Percentiles rank a stretch among this genome's conserved stretches.
These are phyloP conservation scores for Leishmania aethiopica DNA, from an alignment of 208 protist species.

Conservation along the genomic window DNA sequence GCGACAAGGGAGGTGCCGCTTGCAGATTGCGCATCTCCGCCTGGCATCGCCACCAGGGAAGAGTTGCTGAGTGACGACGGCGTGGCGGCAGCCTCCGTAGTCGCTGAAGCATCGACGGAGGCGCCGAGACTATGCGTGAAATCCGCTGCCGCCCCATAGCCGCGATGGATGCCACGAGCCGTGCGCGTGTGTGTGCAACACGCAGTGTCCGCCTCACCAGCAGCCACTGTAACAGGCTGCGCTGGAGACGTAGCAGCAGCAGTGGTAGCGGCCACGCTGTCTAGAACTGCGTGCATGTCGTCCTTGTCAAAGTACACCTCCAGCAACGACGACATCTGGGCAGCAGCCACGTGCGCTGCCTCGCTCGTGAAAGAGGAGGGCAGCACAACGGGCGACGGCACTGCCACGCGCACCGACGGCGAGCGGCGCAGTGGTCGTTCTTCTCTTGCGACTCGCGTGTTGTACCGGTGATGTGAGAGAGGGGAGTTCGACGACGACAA, in stretches of 20 bases:
- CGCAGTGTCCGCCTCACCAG: neutral
- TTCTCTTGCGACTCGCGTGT: no score
- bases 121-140: neutral
- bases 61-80: conserved; percentile 16
- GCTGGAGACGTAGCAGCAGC: neutral
- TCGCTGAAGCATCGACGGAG: neutral
- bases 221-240: neutral
- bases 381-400: conserved; percentile 20
- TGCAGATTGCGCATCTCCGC: neutral
- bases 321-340: conserved; percentile 6
- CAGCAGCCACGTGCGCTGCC: conserved; percentile 7
- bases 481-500: neutral
- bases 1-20: neutral
- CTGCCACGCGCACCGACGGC: neutral
- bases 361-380: conserved; percentile 17
- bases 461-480: neutral
- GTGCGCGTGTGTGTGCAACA: neutral
- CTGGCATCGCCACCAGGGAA: neutral
- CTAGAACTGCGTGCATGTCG: conserved; percentile 19
- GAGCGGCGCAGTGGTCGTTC: neutral
- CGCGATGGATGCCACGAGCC: neutral
- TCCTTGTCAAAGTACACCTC: conserved; percentile 24
- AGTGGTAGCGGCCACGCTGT: conserved; percentile 8
- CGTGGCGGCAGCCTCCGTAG: neutral
- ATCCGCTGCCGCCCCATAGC: neutral